Base-by-base conservation (phyloP, 2,329 filamentous ascomycete species). In the Sarocladium strictum region DNA sequence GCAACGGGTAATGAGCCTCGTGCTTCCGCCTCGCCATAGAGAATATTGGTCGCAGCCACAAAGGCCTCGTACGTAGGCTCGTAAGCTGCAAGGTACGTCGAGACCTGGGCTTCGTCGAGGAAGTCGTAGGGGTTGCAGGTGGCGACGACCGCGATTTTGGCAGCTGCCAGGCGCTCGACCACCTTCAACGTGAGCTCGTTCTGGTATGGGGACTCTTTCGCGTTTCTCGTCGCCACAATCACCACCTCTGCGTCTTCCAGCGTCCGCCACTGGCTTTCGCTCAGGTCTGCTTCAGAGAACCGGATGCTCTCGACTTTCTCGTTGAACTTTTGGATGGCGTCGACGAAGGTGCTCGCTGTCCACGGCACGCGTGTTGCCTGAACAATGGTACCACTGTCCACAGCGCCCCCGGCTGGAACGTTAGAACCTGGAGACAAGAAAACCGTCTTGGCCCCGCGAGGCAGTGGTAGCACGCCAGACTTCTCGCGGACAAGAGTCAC, bases 51-150 rank as follows among this genome's bases (percentile, higher is more conserved):
- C 1, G 57, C 62, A 1, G 61, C 53, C 9, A 55, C 45, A 43
- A 64, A 63, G 0, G 62, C 62, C 19, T 64, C 62, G 11, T 60
- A 53, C 2, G 62, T 64, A 5, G 62, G 62, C 54, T 64, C 62
- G 49, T 64, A 64, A 19, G 63, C 58, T 2, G 58, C 59, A 41
- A 63, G 37, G 32, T 62, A 62, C 2, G 61, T 64, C 53, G 53
- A 40, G 5, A 63, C 54, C 14, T 60, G 54, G 12, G 7, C 7
- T 12, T 60, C 58, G 11, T 64, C 59, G 12, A 64, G 15, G 23
- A 64, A 64, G 27, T 64, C 62, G 37, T 64, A 64, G 3, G 62
- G 62, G 3, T 57, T 59, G 49, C 62, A 64, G 9, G 62, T 64
- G 1, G 62, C 62, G 38, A 64, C 54, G 10, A 56, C 56, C n/a